These are phyloP conservation scores for Daldinia decipiens DNA, from an alignment of 495 filamentous ascomycete genomes.

Conservation along the genomic window DNA sequence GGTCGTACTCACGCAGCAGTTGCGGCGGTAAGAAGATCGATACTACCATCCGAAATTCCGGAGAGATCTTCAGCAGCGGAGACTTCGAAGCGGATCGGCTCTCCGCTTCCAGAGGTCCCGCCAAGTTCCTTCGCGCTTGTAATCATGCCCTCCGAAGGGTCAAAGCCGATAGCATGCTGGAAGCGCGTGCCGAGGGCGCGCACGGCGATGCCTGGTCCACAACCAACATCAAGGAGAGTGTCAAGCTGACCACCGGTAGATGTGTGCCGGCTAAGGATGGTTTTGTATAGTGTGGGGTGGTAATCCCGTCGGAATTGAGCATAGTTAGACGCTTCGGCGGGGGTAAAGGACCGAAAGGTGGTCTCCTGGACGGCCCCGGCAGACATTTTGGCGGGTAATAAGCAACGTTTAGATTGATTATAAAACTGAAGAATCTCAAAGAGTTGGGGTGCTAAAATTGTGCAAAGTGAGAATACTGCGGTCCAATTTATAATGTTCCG, in stretches of 20 bases:
- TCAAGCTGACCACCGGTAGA: background rate
- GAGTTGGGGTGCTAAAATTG: background rate
- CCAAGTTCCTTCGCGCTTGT: conserved; percentile 13
- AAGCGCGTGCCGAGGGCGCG: background rate
- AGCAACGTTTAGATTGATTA: no score
- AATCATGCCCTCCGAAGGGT: conserved; percentile 24
- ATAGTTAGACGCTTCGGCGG: conserved; percentile 2
- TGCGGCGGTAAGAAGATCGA: conserved; percentile 1
- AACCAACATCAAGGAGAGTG: background rate
- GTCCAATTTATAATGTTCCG: background rate
- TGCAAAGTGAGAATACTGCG: background rate
- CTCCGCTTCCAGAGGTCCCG: conserved; percentile 5
- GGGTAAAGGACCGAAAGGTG: background rate
- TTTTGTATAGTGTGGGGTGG: background rate
- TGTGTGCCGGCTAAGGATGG: background rate
- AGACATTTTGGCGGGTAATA: background rate
- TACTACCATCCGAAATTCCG: background rate
- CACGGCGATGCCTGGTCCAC: background rate
- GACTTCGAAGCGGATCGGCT: conserved; percentile 20
- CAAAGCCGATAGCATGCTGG: conserved; percentile 13
- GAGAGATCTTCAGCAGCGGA: conserved; percentile 1
- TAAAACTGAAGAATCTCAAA: no score
- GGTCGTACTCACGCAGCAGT: background rate
- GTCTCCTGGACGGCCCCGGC: background rate
- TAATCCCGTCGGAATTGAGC: background rate